A percentile compares a stretch with the other conserved stretches of the same genome.
Conservation (phyloP, 768 basidiomycete species). For the Calocera cornea region DNA sequence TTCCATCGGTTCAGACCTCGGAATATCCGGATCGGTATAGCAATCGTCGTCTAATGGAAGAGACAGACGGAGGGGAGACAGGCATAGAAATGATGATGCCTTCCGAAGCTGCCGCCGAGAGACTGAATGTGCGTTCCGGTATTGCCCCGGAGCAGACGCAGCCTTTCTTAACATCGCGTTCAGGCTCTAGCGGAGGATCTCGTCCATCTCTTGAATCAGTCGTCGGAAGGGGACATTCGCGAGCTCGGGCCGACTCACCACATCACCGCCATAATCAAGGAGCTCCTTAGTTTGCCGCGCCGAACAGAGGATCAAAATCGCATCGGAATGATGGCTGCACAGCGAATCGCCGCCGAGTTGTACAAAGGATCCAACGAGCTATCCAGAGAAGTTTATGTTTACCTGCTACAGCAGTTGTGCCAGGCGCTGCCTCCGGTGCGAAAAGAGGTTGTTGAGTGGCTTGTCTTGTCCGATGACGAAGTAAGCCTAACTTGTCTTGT, state of each 20-base stretch:
- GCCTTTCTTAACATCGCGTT: not conserved
- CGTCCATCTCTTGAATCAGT: not conserved
- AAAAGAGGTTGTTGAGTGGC: slow-evolving; percentile 93
- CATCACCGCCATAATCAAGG: not conserved
- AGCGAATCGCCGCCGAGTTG: slow-evolving; percentile 2
- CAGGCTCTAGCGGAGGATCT: not conserved
- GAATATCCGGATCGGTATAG: not conserved
- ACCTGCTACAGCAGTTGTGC: slow-evolving; percentile 78
- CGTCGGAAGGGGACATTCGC: not conserved
- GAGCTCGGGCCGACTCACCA: not conserved
- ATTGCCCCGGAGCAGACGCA: too few species aligned
- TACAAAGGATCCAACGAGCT: slow-evolving; percentile 80
- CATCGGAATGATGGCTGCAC: not conserved
- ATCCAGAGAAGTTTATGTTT: slow-evolving; percentile 85
- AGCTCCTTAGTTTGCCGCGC: not conserved
- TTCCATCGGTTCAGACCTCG: not conserved
- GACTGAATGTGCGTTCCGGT: not conserved
- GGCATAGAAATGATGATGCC: not conserved
- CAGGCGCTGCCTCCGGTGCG: slow-evolving; percentile 81
- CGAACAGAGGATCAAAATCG: not conserved
- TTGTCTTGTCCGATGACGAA: slow-evolving; percentile 92
- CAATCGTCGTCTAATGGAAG: not conserved
- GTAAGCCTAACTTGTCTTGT: slow-evolving; percentile 31
- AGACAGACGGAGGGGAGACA: not conserved
- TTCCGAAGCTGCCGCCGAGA: not conserved